These are phyloP conservation scores for Evernia prunastri DNA, from an alignment of 495 filamentous ascomycete species.

Conservation along the genomic window DNA sequence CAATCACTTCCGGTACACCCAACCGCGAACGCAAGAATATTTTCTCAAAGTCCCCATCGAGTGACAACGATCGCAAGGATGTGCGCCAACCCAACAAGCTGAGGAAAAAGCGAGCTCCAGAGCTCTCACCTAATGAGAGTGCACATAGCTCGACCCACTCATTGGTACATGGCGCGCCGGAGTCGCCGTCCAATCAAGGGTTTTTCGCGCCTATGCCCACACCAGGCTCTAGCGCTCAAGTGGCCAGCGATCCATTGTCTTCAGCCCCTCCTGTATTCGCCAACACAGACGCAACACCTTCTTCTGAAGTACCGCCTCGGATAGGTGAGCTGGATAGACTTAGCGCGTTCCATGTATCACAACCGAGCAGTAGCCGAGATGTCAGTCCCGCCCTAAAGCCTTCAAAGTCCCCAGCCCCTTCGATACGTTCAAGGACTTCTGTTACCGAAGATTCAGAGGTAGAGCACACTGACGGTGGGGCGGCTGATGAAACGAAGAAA, in stretches of 20 bases:
- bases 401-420: slow-evolving; percentile 59
- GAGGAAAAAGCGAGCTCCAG: slow-evolving; percentile 70
- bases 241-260: slow-evolving; percentile 25
- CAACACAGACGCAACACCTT: slow-evolving; percentile 25
- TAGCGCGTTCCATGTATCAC: slow-evolving; percentile 23
- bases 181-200: slow-evolving; percentile 28
- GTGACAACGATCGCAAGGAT: slow-evolving; percentile 52
- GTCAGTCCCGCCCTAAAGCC: slow-evolving; percentile 40
- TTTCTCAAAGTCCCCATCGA: slow-evolving; percentile 60
- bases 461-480: slow-evolving; percentile 58
- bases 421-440: slow-evolving; percentile 63
- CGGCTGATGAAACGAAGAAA: slow-evolving; percentile 55
- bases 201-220: slow-evolving; percentile 26
- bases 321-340: slow-evolving; percentile 24
- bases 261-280: slow-evolving; percentile 20
- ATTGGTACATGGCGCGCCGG: slow-evolving; percentile 42
- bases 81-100: slow-evolving; percentile 71
- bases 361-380: slow-evolving; percentile 20
- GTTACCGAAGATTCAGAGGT: slow-evolving; percentile 66
- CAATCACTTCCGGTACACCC: slow-evolving; percentile 52
- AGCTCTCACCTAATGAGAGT: slow-evolving; percentile 62
- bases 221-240: slow-evolving; percentile 22
- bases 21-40: slow-evolving; percentile 62
- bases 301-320: slow-evolving; percentile 26
- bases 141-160: slow-evolving; percentile 82